Base-by-base conservation (phyloP, 148 eudicot species). In the Limonium bicolor region DNA sequence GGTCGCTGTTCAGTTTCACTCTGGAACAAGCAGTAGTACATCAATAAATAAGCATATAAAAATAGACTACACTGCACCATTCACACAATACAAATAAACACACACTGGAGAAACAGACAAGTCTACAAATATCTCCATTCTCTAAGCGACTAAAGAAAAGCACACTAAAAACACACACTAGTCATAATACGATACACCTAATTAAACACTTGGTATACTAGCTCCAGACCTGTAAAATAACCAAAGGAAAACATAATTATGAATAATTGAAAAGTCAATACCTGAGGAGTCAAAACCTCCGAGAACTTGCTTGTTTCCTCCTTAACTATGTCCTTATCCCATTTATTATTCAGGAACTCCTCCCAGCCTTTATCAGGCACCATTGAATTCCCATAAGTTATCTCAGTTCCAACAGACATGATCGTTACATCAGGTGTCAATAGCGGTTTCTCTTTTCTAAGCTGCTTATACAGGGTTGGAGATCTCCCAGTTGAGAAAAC, bases 321-420 rank as follows among this genome's bases (percentile, higher is more conserved):
- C n/a, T 27, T 58, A 27, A 78, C 77, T 7, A 70, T 41, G 51
- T 57, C 39, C 69, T 51, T 64, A 51, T 78, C 77, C 86, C 86
- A 78, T 36, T 70, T 73, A 20, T 67, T 64, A 60, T 74, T 74
- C 61, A 78, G 48, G 27, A 35, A 53, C 5, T 70, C 60, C 45
- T 70, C 67, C 86, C 86, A 78, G 13, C 86, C 86, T 10, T 70
- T 41, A 56, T 78, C 86, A 2, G 80, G 86, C 39, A 73, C 74
- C 80, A 78, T 78, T 0, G 51, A 28, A 58, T 70, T 70, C 26
- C 86, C 86, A 70, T 78, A 78, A 0, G 80, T 78, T 35, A 78
- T 78, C 74, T 78, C 86, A 28, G 86, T 78, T 45, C 86, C 86
- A 41, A 78, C 86, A 25, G 86, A 78, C 77, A 74, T 67, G 27